Evolutionary conservation across 2,329 filamentous ascomycete genomes (phyloP), one percentile per base, ranked within the genome.

Genomic region (Exutisphaerella laricina): DNA sequence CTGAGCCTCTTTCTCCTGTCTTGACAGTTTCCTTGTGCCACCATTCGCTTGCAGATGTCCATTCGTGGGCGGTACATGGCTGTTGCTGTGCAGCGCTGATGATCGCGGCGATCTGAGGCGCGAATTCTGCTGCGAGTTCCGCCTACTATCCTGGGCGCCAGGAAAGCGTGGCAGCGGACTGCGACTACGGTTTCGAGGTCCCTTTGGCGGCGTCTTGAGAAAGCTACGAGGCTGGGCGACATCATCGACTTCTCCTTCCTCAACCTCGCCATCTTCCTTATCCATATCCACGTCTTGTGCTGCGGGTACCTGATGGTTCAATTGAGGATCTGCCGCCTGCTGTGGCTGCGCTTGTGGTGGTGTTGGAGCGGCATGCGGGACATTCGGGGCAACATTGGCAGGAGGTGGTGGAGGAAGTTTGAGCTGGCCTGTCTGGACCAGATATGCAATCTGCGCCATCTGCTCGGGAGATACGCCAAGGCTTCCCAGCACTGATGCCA

Each of bases 231-330:
- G 22, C 21, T 36, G 38, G 16, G 41, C 38, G 8, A 25, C 37
- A 2, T 45, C 50, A 17, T 48, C 39, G 36, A 75, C 71, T 54
- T 83, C 80, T 13, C 73, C 77, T 55, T 88, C 84, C 55, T 90
- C 86, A 50, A 92, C 62, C 61, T 94, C 87, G 12, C 84, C 85
- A 56, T 94, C 86, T 57, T 92, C 85, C 43, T 68, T 68, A 43
- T 75, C 72, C 41, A 63, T 62, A 33, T 70, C 61, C 36, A 62
- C 38, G 43, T 48, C 48, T 25, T 41, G 12, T 17, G 43, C 39
- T n/a, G 43, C 39, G 7, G 33, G 18, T 13, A 20, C 17, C 33
- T 22, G 33, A 12, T 8, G 8, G 8, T 23, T 10, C 18, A 35
- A 20, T 35, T 20, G 33, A 23, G 33, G 10, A 23, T 45, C 34